Evolutionary conservation across 2,329 filamentous ascomycete genomes (phyloP).

Genomic region (Colletotrichum godetiae): DNA sequence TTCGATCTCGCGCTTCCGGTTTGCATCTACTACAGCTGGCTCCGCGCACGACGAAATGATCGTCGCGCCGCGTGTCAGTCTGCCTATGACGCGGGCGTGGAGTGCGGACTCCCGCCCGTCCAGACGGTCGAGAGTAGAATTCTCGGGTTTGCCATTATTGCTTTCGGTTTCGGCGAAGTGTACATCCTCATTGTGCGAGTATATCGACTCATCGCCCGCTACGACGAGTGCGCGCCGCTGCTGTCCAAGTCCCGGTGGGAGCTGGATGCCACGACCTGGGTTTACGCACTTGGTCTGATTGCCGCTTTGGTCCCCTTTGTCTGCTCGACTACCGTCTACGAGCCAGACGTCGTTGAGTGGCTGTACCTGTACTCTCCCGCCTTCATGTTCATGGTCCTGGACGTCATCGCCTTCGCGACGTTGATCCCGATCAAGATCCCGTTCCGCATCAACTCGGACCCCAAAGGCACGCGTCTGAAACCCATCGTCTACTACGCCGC

Average conservation of each 20-base stretch:
- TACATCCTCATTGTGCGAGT: constrained; percentile 33
- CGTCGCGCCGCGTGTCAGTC: constrained; percentile 18
- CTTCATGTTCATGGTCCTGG: constrained; percentile 34
- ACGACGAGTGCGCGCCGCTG: constrained; percentile 26
- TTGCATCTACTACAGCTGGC: constrained; percentile 34
- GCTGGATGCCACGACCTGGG: constrained; percentile 33
- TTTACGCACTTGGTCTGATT: constrained; percentile 31
- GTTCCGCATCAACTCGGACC: constrained; percentile 34
- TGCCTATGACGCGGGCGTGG: constrained; percentile 24
- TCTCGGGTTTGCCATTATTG: constrained; percentile 30
- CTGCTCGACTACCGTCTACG: constrained; percentile 31
- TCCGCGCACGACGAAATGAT: constrained; percentile 27
- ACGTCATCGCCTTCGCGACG: constrained; percentile 30
- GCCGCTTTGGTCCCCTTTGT: constrained; percentile 30
- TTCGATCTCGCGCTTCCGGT: constrained; percentile 29
- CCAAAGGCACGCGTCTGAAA: constrained; percentile 24
- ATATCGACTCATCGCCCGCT: constrained; percentile 30
- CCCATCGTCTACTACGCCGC: constrained; percentile 34
- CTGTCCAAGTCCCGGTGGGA: constrained; percentile 30
- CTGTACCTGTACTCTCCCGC: constrained; percentile 31
- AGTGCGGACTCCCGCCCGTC: constrained; percentile 17
- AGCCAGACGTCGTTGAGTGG: constrained; percentile 29
- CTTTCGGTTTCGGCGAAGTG: constrained; percentile 32
- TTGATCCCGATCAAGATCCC: constrained; percentile 30
- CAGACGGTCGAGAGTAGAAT: constrained; percentile 30